phyloP scores from a whole-genome alignment of 176 grass and related monocot species.

The Oropetium thomaeum region DNA sequence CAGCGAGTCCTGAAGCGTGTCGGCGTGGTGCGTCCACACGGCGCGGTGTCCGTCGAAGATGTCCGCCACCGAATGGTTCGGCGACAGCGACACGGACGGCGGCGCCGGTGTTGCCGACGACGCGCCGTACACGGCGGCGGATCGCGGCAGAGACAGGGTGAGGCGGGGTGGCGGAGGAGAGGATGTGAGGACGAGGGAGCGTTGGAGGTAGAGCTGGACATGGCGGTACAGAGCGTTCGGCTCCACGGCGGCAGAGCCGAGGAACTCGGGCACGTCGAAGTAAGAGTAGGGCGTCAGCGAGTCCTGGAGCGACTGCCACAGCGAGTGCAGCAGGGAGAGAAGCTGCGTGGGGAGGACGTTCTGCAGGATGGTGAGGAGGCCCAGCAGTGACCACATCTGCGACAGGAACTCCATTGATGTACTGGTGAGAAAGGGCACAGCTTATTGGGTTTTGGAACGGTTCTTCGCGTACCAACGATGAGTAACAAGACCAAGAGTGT shows the following conservation, averaged over 20 bases:
- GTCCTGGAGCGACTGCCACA: constrained; percentile 91
- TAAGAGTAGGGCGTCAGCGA: constrained; percentile 95
- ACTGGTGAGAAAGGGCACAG: too few species aligned
- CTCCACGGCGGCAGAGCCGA: constrained; percentile 84
- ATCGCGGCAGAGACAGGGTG: constrained; percentile 66
- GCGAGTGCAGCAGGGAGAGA: constrained; percentile 76
- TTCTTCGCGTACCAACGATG: neutral
- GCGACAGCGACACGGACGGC: constrained; percentile 75
- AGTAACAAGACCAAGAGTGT: neutral
- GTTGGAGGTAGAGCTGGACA: constrained; percentile 93
- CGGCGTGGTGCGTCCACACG: constrained; percentile 81
- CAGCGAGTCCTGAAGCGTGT: constrained; percentile 94
- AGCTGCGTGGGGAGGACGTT: constrained; percentile 94
- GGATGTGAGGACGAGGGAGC: constrained; percentile 73
- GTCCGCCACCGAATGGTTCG: constrained; percentile 81
- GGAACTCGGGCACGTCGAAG: constrained; percentile 90
- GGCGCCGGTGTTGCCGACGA: neutral
- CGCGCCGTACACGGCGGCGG: constrained; percentile 2
- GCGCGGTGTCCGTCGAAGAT: constrained; percentile 69
- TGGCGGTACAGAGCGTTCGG: constrained; percentile 92
- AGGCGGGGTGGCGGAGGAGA: constrained; percentile 62
- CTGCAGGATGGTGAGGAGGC: constrained; percentile 93
- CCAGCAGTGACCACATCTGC: constrained; percentile 96
- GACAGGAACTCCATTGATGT: constrained; percentile 80
- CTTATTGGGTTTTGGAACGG: neutral